Evolutionary conservation across 345 rosid species (phyloP), one percentile per base, ranked within the genome.

Genomic region (Dovyalis caffra): DNA sequence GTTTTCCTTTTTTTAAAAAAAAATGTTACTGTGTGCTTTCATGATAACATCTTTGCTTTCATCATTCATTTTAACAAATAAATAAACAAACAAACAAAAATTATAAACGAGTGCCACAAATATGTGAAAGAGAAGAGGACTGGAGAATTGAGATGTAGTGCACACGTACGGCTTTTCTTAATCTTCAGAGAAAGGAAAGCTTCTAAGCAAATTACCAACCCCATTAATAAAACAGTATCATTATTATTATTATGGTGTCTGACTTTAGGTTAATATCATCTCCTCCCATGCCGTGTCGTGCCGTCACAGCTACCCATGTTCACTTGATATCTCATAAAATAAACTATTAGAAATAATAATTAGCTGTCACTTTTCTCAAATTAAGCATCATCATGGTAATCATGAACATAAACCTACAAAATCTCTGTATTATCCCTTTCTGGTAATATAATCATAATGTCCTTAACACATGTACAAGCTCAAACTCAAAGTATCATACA

Each of bases 261-360:
- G 12, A 37, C 51, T 53, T 67, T 56, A 40, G 34, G 21, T 49
- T 18, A 69, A 56, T 63, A 64, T 73, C 79, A 66, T 67, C 69
- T 49, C 62, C 37, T 57, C 45, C 49, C 71, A 23, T 76, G 79
- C 79, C 84, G 79, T 76, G 79, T 78, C 84, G 79, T 83, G 82
- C 85, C 86, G 75, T 83, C 72, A 57, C 81, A 62, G 85, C 75
- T 45, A 85, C 88, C 81, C 86, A 69, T 79, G 78, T 76, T 69
- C 68, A 68, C 57, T 66, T 26, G 71, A 64, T 37, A 45, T 60
- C 47, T 35, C n/a, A 28, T 37, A 34, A 81, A 69, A 16, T 6
- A 37, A 31, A 64, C 23, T 57, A 63, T 64, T 8, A 68, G 9
- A 26, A 43, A 37, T 64, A 58, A 72, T 66, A 37, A 29, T 69